Evolutionary conservation across 805 yeast genomes (phyloP).

Genomic region (Candida methanosorbosa): DNA sequence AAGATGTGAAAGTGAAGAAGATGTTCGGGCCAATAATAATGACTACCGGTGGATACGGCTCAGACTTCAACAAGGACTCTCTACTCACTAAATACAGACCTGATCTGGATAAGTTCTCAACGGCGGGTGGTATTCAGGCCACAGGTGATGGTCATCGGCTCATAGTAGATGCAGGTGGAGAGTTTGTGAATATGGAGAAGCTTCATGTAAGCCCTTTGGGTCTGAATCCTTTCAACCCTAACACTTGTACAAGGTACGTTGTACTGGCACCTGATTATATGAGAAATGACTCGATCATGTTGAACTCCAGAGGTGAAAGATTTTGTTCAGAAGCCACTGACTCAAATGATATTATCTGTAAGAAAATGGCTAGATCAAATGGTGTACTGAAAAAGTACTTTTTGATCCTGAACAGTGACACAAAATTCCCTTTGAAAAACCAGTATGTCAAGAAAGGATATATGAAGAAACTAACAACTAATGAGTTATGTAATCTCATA

Average conservation of each 20-base stretch:
- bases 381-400: no score
- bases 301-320: slow-evolving; percentile 5
- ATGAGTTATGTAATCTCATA: not conserved
- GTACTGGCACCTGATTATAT: slow-evolving; percentile 4
- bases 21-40: slow-evolving; percentile 46
- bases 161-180: slow-evolving; percentile 38
- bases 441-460: not conserved
- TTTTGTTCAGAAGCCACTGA: slow-evolving; percentile 5
- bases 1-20: slow-evolving; percentile 20
- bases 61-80: no score
- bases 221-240: slow-evolving; percentile 29
- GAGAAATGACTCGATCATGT: slow-evolving; percentile 3
- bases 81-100: slow-evolving; percentile 45
- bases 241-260: not conserved
- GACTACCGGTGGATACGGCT: slow-evolving; percentile 63
- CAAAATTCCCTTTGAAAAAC: not conserved
- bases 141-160: slow-evolving; percentile 54
- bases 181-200: slow-evolving; percentile 46
- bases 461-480: not conserved
- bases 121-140: slow-evolving; percentile 38
- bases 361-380: slow-evolving; percentile 4
- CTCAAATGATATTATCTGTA: slow-evolving; percentile 5
- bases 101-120: slow-evolving; percentile 41
- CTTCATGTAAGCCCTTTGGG: slow-evolving; percentile 63
- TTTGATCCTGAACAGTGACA: not conserved